phyloP scores from a whole-genome alignment of 257 asterid genomes.

The Mentha longifolia region DNA sequence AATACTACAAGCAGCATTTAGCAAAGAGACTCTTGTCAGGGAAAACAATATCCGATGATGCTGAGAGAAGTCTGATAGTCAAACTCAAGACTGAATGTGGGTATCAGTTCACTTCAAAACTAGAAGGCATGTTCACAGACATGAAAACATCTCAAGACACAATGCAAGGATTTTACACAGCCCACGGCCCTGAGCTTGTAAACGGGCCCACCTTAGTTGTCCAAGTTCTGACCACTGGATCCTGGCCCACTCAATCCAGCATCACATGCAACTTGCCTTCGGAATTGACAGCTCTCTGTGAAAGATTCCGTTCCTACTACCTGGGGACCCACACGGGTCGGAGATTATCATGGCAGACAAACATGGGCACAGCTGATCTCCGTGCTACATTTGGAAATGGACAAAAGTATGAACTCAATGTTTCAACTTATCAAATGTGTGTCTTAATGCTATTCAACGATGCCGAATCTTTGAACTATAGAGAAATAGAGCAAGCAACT shows the following conservation, averaged over 20 bases:
- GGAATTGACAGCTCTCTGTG: conserved; percentile 50
- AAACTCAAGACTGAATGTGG: conserved; percentile 76
- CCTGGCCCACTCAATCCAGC: conserved; percentile 67
- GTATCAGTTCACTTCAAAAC: conserved; percentile 66
- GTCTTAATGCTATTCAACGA: conserved; percentile 63
- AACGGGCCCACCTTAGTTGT: conserved; percentile 50
- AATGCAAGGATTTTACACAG: conserved; percentile 57
- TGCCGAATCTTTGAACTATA: conserved; percentile 43
- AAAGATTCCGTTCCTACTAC: conserved; percentile 60
- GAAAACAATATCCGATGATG: conserved; percentile 63
- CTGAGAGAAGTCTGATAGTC: conserved; percentile 65
- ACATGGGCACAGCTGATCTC: conserved; percentile 66
- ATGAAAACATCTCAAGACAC: conserved; percentile 73
- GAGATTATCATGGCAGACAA: conserved; percentile 63
- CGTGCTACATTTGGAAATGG: conserved; percentile 55
- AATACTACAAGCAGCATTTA: conserved; percentile 68
- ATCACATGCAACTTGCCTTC: conserved; percentile 60
- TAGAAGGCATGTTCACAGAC: conserved; percentile 77
- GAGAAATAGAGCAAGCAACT: conserved; percentile 65
- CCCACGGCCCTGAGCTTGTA: conserved; percentile 46
- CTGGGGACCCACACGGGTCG: conserved; percentile 71
- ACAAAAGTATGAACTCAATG: conserved; percentile 59
- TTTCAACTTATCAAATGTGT: conserved; percentile 69
- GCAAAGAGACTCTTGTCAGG: conserved; percentile 68
- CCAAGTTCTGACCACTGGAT: conserved; percentile 70